phyloP scores from a whole-genome alignment of 1,284 basidiomycete species.

The Puccinia coronata region DNA sequence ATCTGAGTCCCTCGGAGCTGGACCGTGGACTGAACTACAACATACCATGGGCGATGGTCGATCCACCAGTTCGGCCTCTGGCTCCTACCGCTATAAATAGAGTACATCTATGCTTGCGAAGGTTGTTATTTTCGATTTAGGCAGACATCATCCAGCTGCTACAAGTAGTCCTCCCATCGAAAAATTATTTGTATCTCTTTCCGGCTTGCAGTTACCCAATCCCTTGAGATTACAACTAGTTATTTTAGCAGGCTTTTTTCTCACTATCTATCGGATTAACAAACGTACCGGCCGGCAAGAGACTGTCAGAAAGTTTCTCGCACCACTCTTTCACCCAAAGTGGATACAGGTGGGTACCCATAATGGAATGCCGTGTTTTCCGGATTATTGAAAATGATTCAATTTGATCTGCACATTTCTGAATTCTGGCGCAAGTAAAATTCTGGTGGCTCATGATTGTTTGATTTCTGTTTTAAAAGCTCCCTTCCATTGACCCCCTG shows the following conservation, averaged over 20 bases:
- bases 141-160: neutral
- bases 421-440: neutral
- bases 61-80: neutral
- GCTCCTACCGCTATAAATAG: neutral
- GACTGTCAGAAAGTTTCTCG: constrained; percentile 7
- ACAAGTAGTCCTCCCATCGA: neutral
- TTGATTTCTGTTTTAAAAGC: constrained; percentile 13
- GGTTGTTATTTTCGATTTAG: constrained; percentile 10
- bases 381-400: constrained; percentile 13
- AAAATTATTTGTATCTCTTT: constrained; percentile 1
- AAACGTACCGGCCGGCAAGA: constrained; percentile 10
- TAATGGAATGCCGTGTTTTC: neutral
- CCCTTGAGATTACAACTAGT: neutral
- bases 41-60: too few relatives aligned
- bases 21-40: neutral
- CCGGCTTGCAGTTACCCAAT: neutral
- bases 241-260: neutral
- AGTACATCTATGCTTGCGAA: neutral
- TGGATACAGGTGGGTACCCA: constrained; percentile 12
- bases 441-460: constrained; percentile 8
- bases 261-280: constrained; percentile 21
- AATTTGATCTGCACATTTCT: constrained; percentile 13
- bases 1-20: constrained; percentile 5
- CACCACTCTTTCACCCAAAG: neutral
- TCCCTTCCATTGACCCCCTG: neutral